A percentile compares a stretch with the other conserved stretches of the same genome.
Conservation (phyloP, 768 basidiomycete species). For the Pulveroboletus sp. region DNA sequence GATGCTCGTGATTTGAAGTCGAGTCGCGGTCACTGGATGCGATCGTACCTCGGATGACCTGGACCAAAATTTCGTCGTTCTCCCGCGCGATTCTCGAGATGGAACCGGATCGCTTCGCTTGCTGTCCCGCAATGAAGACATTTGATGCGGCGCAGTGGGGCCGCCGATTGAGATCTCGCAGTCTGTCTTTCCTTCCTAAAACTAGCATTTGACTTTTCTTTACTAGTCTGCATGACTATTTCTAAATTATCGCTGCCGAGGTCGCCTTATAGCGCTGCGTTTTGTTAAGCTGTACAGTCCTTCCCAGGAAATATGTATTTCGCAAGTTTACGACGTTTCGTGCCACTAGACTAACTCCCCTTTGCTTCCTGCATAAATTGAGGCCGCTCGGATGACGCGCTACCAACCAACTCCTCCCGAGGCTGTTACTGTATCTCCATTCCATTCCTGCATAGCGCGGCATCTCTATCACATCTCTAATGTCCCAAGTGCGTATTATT, state of each 20-base stretch:
- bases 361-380: constrained; percentile 29
- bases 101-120: constrained; percentile 15
- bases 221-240: constrained; percentile 18
- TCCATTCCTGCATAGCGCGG: constrained; percentile 2
- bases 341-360: constrained; percentile 20
- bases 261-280: constrained; percentile 12
- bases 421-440: not conserved
- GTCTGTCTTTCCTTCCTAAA: constrained; percentile 22
- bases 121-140: constrained; percentile 13
- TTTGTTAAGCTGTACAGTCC: constrained; percentile 31
- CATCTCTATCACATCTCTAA: constrained; percentile 7
- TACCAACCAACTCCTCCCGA: constrained; percentile 9
- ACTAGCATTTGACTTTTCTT: constrained; percentile 24
- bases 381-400: constrained; percentile 9
- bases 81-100: constrained; percentile 9
- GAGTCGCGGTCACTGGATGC: not conserved
- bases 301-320: constrained; percentile 33
- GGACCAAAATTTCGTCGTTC: constrained; percentile 10
- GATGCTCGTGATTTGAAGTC: constrained; percentile 8
- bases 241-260: constrained; percentile 32
- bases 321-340: constrained; percentile 28
- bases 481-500: constrained; percentile 23
- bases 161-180: constrained; percentile 8
- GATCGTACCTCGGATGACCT: constrained; percentile 10
- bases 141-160: constrained; percentile 22